Evolutionary conservation across 257 asterid species (phyloP), one percentile per base, ranked within the genome.

Genomic region (Osmanthus fragrans): DNA sequence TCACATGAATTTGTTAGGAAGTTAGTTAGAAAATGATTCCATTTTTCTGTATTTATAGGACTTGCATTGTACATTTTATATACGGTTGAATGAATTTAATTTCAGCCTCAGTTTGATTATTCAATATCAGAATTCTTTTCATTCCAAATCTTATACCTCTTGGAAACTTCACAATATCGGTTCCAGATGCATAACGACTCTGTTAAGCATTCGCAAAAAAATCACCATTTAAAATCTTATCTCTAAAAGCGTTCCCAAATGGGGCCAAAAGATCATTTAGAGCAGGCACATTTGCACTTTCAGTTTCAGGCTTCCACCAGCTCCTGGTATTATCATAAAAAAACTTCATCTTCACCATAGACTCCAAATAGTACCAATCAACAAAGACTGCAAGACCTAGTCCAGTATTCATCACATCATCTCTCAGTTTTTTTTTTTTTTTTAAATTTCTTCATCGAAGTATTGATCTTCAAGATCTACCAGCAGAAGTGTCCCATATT

Each of bases 231-330:
- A 96, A 87, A 84, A 96, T 92, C 88, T 92, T 93, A 85, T 96
- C 98, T 75, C 98, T 98, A 83, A 96, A 96, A 82, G 97, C 97
- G 75, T 93, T 85, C 64, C 97, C 99, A 81, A 93, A 96, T 66
- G 99, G 92, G n/a, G 92, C 92, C 92, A 96, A 87, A 58, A 96
- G 97, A 86, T 96, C 97, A 83, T 93, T 96, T 80, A 96, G 66
- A 72, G 99, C 99, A 84, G 98, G 99, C 71, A 96, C 82, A 73
- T 96, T 95, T 71, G 99, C 88, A 77, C 98, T 97, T 75, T 97
- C 99, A 47, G 98, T 96, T 81, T 90, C 88, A 19, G 99, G 99
- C 47, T 98, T 93, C 99, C 98, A 96, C 99, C 97, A 93, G 85
- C 98, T 96, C 80, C 98, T 86, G 15, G 98, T 96, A 81, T 96